phyloP scores from a whole-genome alignment of 805 yeast species.

The Saccharomycopsis fermentans region DNA sequence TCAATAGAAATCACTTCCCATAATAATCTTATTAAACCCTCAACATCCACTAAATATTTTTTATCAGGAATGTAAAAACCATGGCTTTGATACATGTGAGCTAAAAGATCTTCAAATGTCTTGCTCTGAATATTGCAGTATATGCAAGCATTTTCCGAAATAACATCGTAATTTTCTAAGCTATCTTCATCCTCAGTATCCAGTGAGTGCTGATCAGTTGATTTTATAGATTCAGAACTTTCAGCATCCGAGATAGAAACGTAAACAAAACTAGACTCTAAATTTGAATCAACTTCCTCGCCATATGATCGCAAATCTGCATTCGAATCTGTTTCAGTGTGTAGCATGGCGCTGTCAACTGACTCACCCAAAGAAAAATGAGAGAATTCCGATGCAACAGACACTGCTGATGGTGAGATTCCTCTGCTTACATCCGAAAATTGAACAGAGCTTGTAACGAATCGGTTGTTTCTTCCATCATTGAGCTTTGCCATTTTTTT shows the following conservation, averaged over 20 bases:
- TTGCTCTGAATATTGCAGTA: conserved; percentile 46
- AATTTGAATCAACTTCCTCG: not conserved
- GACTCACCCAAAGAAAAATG: conserved; percentile 45
- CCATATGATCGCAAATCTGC: conserved; percentile 1
- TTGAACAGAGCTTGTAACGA: not conserved
- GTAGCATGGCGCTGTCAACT: conserved; percentile 1
- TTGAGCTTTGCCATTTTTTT: conserved; percentile 21
- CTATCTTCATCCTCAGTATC: conserved; percentile 6
- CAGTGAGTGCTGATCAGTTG: conserved; percentile 25
- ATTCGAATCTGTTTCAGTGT: conserved; percentile 15
- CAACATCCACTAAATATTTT: conserved; percentile 52
- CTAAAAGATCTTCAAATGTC: conserved; percentile 48
- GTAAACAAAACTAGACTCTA: not conserved
- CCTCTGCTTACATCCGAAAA: not conserved
- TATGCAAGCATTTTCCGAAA: conserved; percentile 33
- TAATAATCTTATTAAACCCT: conserved; percentile 65
- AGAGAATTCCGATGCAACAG: conserved; percentile 43
- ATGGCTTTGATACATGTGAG: conserved; percentile 70
- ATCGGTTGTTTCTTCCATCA: not conserved
- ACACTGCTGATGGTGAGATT: conserved; percentile 39
- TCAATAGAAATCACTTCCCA: conserved; percentile 79
- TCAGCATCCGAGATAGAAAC: conserved; percentile 4
- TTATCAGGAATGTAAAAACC: conserved; percentile 86
- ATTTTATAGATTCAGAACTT: conserved; percentile 18
- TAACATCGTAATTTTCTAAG: conserved; percentile 11